Base-by-base conservation (phyloP, 805 yeast genomes). In the Saturnispora bothae region DNA sequence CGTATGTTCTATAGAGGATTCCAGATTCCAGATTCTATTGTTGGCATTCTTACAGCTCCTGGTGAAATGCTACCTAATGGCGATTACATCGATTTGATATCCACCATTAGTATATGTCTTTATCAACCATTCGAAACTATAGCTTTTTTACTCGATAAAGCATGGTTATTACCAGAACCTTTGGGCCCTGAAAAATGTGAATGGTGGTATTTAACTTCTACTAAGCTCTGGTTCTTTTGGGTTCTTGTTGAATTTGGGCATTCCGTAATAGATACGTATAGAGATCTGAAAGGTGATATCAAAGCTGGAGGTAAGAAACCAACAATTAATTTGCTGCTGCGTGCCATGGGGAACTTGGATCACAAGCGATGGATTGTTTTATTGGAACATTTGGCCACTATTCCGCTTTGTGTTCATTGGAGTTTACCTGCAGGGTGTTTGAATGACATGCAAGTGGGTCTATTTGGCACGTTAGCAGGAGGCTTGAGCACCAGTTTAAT, bases 401-500 rank as follows among this genome's bases (percentile, higher is more conserved):
- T 60, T 27, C 65, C 65, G 10, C 48, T 61, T 31, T 59, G 64
- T 32, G 53, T 55, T 5, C 65, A 61, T 44, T 61, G 65, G 65
- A 58, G 64, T 27, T 38, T 53, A 27, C 45, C 42, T 10, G 56
- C 54, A 21, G 65, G 65, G 2, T 58, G 62, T 30, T 41, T 61
- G 20, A 42, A 49, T 33, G 54, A 52, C 19, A 38, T 59, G 15
- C 34, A 43, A 13, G 65, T 60, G 30, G 65, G 64, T 1, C 47
- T 60, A 15, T 50, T 57, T 39, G 65, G 64, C n/a, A 52, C 60
- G 5, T 25, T 42, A n/a, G 51, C 51, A 3, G 40, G 40, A 44
- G 34, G 54, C 38, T 35, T 52, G 18, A 37, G 39, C 15, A 40
- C 62, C 3, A 6, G 44, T 6, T 33, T 51, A 16, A 36, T 36